phyloP scores from a whole-genome alignment of 345 rosid species.

The Eucalyptus globulus region DNA sequence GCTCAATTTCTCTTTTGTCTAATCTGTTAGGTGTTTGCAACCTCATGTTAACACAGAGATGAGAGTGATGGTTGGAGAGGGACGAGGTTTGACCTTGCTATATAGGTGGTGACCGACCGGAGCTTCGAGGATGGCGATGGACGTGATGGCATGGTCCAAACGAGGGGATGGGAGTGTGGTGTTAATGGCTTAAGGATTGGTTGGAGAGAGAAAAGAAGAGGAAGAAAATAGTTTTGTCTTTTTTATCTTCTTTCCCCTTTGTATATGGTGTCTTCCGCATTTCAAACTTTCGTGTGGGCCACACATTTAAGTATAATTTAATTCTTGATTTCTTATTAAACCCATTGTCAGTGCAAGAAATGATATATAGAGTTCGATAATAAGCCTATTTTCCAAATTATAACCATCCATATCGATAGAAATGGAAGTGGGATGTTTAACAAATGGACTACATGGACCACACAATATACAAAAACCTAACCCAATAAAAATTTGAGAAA shows the following conservation, averaged over 20 bases:
- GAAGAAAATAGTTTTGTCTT: background rate
- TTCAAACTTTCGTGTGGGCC: background rate
- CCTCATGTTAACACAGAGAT: background rate
- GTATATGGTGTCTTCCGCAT: background rate
- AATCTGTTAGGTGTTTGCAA: background rate
- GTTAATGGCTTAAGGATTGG: background rate
- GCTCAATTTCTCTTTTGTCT: too few relatives aligned
- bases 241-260: background rate
- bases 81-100: background rate
- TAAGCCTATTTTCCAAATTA: background rate
- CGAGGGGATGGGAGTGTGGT: background rate
- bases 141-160: background rate
- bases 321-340: background rate
- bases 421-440: background rate
- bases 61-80: background rate
- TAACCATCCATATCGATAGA: background rate
- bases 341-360: background rate
- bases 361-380: background rate
- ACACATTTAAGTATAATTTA: background rate
- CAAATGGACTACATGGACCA: background rate
- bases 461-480: background rate
- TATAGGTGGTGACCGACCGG: background rate
- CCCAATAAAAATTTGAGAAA: background rate
- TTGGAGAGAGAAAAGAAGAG: background rate
- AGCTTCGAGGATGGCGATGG: background rate